phyloP scores from a whole-genome alignment of 345 rosid genomes.

The Conringia planisiliqua region DNA sequence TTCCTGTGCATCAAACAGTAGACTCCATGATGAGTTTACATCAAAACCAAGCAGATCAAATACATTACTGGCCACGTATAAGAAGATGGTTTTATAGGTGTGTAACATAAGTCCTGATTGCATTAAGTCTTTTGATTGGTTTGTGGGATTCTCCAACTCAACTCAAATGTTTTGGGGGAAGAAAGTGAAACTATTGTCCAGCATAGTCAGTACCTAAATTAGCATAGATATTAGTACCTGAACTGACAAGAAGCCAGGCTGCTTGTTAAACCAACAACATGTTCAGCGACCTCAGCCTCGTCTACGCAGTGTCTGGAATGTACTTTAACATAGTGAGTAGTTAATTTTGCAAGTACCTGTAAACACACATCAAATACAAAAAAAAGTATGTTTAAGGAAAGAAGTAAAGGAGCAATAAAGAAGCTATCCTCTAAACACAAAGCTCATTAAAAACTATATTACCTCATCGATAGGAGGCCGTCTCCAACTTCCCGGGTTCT shows the following conservation, averaged over 20 bases:
- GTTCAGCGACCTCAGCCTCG: slow-evolving; percentile 95
- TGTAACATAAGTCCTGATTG: neutral
- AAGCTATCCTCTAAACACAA: neutral
- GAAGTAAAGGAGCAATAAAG: neutral
- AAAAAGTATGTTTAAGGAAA: neutral
- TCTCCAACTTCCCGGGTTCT: slow-evolving; percentile 63
- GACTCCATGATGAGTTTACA: neutral
- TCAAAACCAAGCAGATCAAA: neutral
- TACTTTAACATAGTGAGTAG: slow-evolving; percentile 61
- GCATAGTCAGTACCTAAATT: neutral
- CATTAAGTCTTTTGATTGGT: neutral
- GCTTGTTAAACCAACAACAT: slow-evolving; percentile 73
- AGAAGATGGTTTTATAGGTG: neutral
- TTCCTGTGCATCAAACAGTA: slow-evolving; percentile 47
- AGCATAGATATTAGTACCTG: slow-evolving; percentile 39
- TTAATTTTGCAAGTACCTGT: slow-evolving; percentile 72
- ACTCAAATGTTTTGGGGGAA: neutral
- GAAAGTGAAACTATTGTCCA: neutral
- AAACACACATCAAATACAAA: neutral
- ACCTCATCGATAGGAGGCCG: slow-evolving; percentile 93
- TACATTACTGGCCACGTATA: neutral
- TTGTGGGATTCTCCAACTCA: neutral
- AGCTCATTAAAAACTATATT: neutral
- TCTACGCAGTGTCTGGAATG: slow-evolving; percentile 84
- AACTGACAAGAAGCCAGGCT: slow-evolving; percentile 86